Evolutionary conservation across 192 early-diverging fungal species (phyloP).

Genomic region (Backusella luteola): DNA sequence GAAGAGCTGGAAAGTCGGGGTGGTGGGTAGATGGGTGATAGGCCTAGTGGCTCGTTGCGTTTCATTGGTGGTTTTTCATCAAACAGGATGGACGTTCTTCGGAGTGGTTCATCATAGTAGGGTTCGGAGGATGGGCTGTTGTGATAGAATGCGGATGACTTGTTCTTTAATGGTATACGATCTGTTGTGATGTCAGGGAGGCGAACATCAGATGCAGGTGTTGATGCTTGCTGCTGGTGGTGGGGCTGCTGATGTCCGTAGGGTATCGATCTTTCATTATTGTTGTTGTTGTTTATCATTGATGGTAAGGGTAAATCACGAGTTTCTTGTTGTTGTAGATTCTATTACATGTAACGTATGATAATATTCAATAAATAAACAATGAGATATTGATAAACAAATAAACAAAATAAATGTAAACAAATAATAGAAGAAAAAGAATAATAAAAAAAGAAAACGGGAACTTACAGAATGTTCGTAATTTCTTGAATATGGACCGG

Average conservation of each 20-base stretch:
- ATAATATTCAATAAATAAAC: conserved; percentile 7
- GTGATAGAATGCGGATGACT: conserved; percentile 5
- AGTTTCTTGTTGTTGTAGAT: not conserved
- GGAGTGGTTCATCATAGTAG: conserved; percentile 8
- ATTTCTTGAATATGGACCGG: not conserved
- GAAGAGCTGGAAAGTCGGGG: not conserved
- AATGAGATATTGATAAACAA: not conserved
- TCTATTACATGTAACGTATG: not conserved
- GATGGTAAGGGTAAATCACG: conserved; percentile 1
- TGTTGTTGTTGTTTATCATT: not conserved
- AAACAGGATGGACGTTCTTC: conserved; percentile 19
- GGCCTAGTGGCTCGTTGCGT: not conserved
- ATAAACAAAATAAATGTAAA: not conserved
- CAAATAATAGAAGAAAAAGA: not conserved
- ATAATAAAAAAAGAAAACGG: not conserved
- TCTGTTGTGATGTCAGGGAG: conserved; percentile 30
- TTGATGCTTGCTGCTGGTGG: not conserved
- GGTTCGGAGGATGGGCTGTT: not conserved
- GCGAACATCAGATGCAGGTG: conserved; percentile 20
- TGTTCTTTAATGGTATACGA: not conserved
- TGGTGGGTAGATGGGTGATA: not conserved
- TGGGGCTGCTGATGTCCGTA: not conserved
- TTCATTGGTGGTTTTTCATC: conserved; percentile 7
- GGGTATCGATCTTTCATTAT: not conserved
- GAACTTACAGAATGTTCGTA: conserved; percentile 1